phyloP scores from a whole-genome alignment of 106 monocot species.

The Allium fistulosum region DNA sequence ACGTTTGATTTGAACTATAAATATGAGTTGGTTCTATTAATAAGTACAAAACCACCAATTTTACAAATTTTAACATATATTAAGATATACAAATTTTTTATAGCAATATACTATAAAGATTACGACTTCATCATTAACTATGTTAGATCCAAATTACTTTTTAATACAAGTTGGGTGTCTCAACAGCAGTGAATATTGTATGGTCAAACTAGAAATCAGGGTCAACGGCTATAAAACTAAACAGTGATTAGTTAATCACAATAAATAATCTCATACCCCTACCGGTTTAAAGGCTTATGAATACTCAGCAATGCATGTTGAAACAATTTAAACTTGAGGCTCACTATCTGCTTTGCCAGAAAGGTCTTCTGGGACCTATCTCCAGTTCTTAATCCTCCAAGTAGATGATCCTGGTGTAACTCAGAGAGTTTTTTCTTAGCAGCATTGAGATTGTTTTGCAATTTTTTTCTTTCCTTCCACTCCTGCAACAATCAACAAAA shows the following conservation, averaged over 20 bases:
- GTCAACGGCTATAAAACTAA: neutral
- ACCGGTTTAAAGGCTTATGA: slow-evolving; percentile 29
- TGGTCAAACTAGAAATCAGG: too few species aligned
- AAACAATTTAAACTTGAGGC: slow-evolving; percentile 55
- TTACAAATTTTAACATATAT: too few species aligned
- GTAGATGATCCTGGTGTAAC: slow-evolving; percentile 59
- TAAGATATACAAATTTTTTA: too few species aligned
- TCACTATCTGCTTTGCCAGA: slow-evolving; percentile 53
- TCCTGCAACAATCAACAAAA: slow-evolving; percentile 34
- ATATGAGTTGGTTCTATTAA: too few species aligned
- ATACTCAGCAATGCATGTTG: slow-evolving; percentile 46
- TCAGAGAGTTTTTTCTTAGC: slow-evolving; percentile 63
- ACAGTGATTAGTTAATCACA: neutral
- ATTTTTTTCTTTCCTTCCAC: slow-evolving; percentile 74
- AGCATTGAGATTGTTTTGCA: slow-evolving; percentile 34
- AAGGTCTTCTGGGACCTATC: slow-evolving; percentile 41
- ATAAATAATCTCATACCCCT: neutral
- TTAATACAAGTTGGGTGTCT: too few species aligned
- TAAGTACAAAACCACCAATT: too few species aligned
- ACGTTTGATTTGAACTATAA: too few species aligned
- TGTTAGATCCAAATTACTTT: too few species aligned
- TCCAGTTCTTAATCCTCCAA: slow-evolving; percentile 46
- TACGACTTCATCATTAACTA: too few species aligned
- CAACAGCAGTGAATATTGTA: too few species aligned
- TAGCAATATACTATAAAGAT: too few species aligned